Conservation (phyloP, 768 basidiomycete species). For the Mycena crocata region DNA sequence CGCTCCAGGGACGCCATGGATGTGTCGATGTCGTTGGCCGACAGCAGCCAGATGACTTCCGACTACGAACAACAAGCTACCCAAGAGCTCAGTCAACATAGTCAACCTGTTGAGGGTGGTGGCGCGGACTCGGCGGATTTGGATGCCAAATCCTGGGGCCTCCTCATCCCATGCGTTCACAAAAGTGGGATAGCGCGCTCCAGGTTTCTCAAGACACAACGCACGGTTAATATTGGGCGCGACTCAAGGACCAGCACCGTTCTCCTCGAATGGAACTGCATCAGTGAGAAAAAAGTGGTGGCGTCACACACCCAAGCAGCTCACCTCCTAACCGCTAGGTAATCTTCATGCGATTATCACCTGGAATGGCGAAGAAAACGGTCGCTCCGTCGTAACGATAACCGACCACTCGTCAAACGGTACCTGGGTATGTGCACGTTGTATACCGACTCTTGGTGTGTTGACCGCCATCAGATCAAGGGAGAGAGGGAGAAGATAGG, state of each 20-base stretch:
- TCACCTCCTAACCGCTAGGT: conserved; percentile 6
- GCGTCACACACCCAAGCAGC: neutral
- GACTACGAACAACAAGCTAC: neutral
- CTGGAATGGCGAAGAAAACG: conserved; percentile 13
- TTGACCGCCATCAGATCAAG: conserved; percentile 6
- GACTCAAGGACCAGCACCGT: neutral
- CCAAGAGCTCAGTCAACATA: conserved; percentile 12
- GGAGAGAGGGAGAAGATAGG: neutral
- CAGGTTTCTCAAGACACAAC: conserved; percentile 6
- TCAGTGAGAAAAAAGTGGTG: conserved; percentile 15
- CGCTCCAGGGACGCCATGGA: conserved; percentile 14
- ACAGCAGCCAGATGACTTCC: neutral
- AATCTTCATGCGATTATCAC: conserved; percentile 2
- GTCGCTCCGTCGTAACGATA: conserved; percentile 9
- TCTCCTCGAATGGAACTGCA: conserved; percentile 1
- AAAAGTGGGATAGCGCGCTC: neutral
- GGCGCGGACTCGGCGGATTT: neutral
- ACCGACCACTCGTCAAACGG: conserved; percentile 20
- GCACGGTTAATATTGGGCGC: conserved; percentile 12
- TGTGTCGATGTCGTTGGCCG: conserved; percentile 19
- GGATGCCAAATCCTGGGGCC: conserved; percentile 18
- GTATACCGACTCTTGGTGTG: neutral
- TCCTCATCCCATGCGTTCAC: conserved; percentile 20
- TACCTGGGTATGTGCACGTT: conserved; percentile 14
- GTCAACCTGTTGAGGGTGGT: neutral